phyloP scores from a whole-genome alignment of 805 yeast species.

The Saturnispora dispora region DNA sequence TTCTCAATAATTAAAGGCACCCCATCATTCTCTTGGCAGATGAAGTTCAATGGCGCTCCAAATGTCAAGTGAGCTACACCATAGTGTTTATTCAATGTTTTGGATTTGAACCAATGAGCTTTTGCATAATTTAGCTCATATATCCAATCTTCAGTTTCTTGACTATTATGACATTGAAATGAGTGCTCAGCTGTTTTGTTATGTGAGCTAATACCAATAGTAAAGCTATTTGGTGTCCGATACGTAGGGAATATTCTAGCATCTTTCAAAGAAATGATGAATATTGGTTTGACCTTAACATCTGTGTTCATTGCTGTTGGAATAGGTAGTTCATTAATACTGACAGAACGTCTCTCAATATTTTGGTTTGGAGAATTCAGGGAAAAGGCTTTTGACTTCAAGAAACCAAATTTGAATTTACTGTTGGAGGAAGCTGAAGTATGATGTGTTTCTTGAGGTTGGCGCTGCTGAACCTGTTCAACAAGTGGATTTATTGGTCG shows the following conservation, averaged over 20 bases:
- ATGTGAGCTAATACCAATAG: slow-evolving; percentile 28
- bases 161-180: slow-evolving; percentile 56
- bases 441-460: not conserved
- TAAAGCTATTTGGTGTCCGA: slow-evolving; percentile 39
- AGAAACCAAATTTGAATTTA: slow-evolving; percentile 25
- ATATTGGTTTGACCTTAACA: slow-evolving; percentile 38
- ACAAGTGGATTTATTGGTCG: not conserved
- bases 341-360: slow-evolving; percentile 27
- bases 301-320: slow-evolving; percentile 26
- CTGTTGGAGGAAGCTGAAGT: slow-evolving; percentile 6
- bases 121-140: slow-evolving; percentile 37
- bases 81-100: slow-evolving; percentile 20
- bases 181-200: slow-evolving; percentile 34
- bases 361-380: slow-evolving; percentile 29
- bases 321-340: slow-evolving; percentile 49
- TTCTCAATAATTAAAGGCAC: slow-evolving; percentile 61
- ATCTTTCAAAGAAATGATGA: slow-evolving; percentile 38
- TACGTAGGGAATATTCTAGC: slow-evolving; percentile 45
- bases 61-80: slow-evolving; percentile 38
- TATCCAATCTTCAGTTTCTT: slow-evolving; percentile 72
- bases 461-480: not conserved
- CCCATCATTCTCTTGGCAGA: slow-evolving; percentile 61
- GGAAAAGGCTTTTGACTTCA: slow-evolving; percentile 49
- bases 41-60: slow-evolving; percentile 74
- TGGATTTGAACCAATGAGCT: slow-evolving; percentile 48